phyloP scores from a whole-genome alignment of 495 filamentous ascomycete species.

The Hyaloscypha bicolor region DNA sequence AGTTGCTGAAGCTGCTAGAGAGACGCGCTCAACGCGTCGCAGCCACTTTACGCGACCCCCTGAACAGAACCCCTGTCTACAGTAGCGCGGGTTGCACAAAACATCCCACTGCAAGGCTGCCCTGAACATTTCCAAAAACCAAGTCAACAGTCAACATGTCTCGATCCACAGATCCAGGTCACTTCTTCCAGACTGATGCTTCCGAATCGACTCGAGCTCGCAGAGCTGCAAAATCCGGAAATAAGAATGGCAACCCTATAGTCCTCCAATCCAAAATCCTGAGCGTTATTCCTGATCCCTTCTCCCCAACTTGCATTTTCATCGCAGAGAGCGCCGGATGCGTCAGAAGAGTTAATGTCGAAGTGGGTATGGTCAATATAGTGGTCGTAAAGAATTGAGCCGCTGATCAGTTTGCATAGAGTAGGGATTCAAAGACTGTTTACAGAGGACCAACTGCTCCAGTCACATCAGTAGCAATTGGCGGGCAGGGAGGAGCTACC shows the following conservation, averaged over 20 bases:
- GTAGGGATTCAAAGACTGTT: conserved; percentile 38
- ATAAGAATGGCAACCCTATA: conserved; percentile 82
- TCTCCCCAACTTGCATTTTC: conserved; percentile 62
- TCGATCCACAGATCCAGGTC: conserved; percentile 61
- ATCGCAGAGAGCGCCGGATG: conserved; percentile 83
- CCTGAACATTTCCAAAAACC: not conserved
- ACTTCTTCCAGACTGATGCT: conserved; percentile 91
- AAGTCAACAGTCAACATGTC: conserved; percentile 54
- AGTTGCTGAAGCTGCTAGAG: conserved; percentile 10
- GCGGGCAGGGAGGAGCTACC: conserved; percentile 52
- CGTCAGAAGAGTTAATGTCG: conserved; percentile 69
- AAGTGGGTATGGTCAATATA: conserved; percentile 63
- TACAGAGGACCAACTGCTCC: conserved; percentile 80
- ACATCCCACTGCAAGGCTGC: conserved; percentile 16
- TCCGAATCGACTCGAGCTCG: conserved; percentile 71
- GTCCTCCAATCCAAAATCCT: conserved; percentile 82
- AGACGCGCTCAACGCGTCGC: conserved; percentile 23
- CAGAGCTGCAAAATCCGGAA: conserved; percentile 77
- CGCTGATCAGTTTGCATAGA: conserved; percentile 19
- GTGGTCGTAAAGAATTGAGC: not conserved
- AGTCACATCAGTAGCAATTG: conserved; percentile 74
- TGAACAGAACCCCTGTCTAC: conserved; percentile 14
- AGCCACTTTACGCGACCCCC: conserved; percentile 26
- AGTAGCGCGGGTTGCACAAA: not conserved
- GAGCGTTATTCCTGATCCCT: conserved; percentile 70